These are phyloP conservation scores for Cinchona pubescens DNA, from an alignment of 257 asterid genomes.

Conservation along the genomic window DNA sequence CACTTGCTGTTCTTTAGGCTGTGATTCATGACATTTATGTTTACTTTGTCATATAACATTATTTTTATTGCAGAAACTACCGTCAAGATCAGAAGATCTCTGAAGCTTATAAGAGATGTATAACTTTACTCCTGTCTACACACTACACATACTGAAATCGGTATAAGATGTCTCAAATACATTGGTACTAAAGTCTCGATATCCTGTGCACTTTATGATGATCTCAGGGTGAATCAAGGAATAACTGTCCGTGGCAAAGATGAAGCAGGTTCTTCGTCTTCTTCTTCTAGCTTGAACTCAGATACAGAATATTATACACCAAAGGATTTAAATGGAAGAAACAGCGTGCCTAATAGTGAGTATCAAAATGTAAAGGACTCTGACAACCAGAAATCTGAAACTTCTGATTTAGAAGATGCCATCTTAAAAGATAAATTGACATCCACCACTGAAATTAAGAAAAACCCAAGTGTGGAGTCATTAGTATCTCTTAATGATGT, in stretches of 20 bases:
- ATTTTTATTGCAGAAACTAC: constrained; percentile 51
- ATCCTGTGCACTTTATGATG: constrained; percentile 56
- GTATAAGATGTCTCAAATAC: no score
- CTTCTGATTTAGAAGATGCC: constrained; percentile 44
- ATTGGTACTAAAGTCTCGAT: no score
- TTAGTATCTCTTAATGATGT: constrained; percentile 17
- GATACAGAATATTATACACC: constrained; percentile 54
- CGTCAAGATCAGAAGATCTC: constrained; percentile 46
- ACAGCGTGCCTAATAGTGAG: constrained; percentile 10
- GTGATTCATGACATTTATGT: not conserved
- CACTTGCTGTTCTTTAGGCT: no score
- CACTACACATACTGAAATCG: no score
- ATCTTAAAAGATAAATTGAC: constrained; percentile 58
- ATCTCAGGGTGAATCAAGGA: constrained; percentile 57
- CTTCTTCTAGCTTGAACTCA: constrained; percentile 35
- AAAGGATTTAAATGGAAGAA: constrained; percentile 26
- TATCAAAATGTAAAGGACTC: not conserved
- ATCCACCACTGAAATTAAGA: constrained; percentile 47
- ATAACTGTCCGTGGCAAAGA: constrained; percentile 31
- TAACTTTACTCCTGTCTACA: no score
- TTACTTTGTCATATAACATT: not conserved
- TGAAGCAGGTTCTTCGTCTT: constrained; percentile 11
- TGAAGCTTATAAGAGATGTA: constrained; percentile 54
- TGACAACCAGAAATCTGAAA: constrained; percentile 13
- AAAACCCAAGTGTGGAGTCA: constrained; percentile 21